A percentile compares a stretch with the other conserved stretches of the same genome.
phyloP scores from a whole-genome alignment of 176 grass and related monocot genomes.

The Puccinellia tenuiflora region DNA sequence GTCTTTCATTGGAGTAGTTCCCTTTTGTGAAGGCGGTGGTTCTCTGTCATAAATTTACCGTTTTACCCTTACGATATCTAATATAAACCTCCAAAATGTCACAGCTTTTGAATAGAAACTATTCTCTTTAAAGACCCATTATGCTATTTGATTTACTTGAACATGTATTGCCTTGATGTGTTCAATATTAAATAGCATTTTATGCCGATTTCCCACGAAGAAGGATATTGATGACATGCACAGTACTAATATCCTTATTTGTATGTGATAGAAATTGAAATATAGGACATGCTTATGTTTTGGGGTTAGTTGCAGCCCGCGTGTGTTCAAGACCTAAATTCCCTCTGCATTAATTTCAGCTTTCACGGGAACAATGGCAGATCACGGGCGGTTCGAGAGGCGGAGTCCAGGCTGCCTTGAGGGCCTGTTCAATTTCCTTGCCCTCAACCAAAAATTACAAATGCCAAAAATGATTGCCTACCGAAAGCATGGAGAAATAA shows the following conservation, averaged over 20 bases:
- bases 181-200: not conserved
- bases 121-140: not conserved
- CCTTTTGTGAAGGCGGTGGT: not conserved
- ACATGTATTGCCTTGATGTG: not conserved
- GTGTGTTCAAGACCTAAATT: not conserved
- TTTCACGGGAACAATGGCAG: conserved; percentile 33
- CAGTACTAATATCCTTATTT: not conserved
- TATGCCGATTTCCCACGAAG: not conserved
- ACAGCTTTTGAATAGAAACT: not conserved
- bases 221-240: not conserved
- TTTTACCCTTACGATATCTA: not conserved
- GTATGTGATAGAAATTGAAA: not conserved
- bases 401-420: conserved; percentile 45
- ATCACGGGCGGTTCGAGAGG: conserved; percentile 17
- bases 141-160: not conserved
- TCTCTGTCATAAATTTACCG: not conserved
- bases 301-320: not conserved
- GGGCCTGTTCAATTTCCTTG: conserved; percentile 60
- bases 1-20: not conserved
- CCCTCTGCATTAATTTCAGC: not conserved
- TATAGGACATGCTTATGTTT: not conserved
- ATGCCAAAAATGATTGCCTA: conserved; percentile 43
- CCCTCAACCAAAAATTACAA: conserved; percentile 44
- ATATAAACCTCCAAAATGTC: not conserved
- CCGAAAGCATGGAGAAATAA: conserved; percentile 28